Conservation (phyloP, 2,329 filamentous ascomycete species). For the Microsporum audouinii region DNA sequence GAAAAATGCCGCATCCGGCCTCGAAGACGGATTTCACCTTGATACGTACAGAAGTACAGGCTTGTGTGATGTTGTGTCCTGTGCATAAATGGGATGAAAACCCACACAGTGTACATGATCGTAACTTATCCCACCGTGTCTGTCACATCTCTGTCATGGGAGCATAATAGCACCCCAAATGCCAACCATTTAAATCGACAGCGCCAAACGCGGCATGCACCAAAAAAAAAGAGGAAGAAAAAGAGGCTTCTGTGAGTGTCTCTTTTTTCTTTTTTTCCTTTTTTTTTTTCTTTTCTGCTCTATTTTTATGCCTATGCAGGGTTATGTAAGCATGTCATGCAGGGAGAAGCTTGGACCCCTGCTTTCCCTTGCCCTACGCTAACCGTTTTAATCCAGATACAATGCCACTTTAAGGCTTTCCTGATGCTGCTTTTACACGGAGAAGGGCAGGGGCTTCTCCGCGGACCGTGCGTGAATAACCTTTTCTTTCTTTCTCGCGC, state of each 20-base stretch:
- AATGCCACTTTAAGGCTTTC: neutral
- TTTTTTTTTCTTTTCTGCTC: neutral
- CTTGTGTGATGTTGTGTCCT: too few relatives aligned
- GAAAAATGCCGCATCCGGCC: neutral
- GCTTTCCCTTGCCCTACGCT: neutral
- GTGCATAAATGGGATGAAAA: too few relatives aligned
- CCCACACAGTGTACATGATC: too few relatives aligned
- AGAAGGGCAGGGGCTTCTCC: neutral
- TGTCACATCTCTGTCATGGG: too few relatives aligned
- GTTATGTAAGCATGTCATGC: neutral
- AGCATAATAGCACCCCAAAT: too few relatives aligned
- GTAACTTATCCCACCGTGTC: too few relatives aligned
- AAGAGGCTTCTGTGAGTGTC: too few relatives aligned
- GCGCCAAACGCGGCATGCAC: conserved; percentile 4
- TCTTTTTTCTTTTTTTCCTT: neutral
- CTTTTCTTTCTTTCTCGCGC: neutral
- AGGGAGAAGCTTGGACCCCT: conserved; percentile 1
- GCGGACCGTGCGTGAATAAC: neutral
- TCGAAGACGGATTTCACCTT: too few relatives aligned
- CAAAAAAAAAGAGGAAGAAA: neutral
- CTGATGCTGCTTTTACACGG: neutral
- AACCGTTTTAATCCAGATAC: neutral
- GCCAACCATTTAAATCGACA: neutral
- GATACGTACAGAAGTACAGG: too few relatives aligned
- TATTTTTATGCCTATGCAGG: neutral